A percentile compares a stretch with the other conserved stretches of the same genome.
Evolutionary conservation across 2,329 filamentous ascomycete species (phyloP).

Genomic region (Aspergillus neoniger): DNA sequence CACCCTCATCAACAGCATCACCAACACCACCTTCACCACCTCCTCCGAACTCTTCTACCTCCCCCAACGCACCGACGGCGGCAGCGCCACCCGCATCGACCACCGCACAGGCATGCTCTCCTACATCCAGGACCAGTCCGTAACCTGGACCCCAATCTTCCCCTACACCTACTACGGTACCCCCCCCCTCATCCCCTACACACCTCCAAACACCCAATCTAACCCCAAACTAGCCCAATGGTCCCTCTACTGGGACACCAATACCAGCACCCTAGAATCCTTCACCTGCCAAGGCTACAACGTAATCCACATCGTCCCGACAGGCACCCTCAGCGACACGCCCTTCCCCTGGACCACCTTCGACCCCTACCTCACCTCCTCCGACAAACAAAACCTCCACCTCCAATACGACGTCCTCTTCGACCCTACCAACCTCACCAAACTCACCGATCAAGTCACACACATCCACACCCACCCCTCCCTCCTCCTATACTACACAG

Average conservation of each 20-base stretch:
- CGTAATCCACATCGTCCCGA: conserved; percentile 5
- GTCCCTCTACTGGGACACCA: conserved; percentile 7
- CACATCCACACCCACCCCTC: conserved; percentile 1
- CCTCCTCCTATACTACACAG: not conserved
- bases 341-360: not conserved
- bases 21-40: not conserved
- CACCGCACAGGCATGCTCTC: not conserved
- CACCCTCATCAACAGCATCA: not conserved
- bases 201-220: not conserved
- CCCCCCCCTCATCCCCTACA: not conserved
- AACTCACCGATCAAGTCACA: not conserved
- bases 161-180: conserved; percentile 9
- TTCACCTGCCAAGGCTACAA: not conserved
- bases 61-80: conserved; percentile 1
- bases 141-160: conserved; percentile 3
- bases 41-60: not conserved
- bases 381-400: not conserved
- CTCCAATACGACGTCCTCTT: conserved; percentile 5
- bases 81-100: conserved; percentile 8
- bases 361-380: not conserved
- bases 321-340: not conserved
- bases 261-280: not conserved
- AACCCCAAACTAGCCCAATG: not conserved
- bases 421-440: not conserved
- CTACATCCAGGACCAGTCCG: not conserved